Conservation (phyloP, 2,329 filamentous ascomycete species). For the Alternaria tenuissima region DNA sequence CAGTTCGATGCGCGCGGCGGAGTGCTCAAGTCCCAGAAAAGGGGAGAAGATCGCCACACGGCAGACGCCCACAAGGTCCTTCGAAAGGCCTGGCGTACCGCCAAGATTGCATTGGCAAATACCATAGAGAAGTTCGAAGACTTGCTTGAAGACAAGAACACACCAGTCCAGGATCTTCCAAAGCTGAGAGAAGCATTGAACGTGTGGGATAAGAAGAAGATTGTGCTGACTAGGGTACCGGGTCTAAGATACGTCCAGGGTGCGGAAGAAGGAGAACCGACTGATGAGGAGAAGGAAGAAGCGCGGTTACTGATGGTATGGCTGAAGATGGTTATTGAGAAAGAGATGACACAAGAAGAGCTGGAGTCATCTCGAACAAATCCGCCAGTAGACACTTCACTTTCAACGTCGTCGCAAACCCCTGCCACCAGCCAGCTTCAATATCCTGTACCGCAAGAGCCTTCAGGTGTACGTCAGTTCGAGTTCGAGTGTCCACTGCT, state of each 20-base stretch:
- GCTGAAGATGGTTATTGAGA: conserved; percentile 6
- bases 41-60: background rate
- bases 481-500: background rate
- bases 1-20: conserved; percentile 12
- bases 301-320: conserved; percentile 10
- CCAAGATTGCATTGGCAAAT: conserved; percentile 19
- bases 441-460: background rate
- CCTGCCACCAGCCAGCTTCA: background rate
- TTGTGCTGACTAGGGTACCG: conserved; percentile 16
- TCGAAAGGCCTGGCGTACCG: conserved; percentile 10
- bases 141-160: background rate
- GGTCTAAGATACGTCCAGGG: conserved; percentile 14
- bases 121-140: conserved; percentile 10
- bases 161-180: conserved; percentile 5
- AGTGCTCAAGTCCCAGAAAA: conserved; percentile 4
- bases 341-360: conserved; percentile 4
- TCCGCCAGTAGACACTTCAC: background rate
- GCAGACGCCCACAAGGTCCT: conserved; percentile 1
- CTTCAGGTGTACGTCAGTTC: background rate
- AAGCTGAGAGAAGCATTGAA: conserved; percentile 13
- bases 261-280: conserved; percentile 14
- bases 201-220: conserved; percentile 17
- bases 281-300: conserved; percentile 12
- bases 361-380: background rate
- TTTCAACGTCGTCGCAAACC: background rate